Evolutionary conservation across 169 alveolate species (phyloP).

Genomic region (Besnoitia besnoiti): DNA sequence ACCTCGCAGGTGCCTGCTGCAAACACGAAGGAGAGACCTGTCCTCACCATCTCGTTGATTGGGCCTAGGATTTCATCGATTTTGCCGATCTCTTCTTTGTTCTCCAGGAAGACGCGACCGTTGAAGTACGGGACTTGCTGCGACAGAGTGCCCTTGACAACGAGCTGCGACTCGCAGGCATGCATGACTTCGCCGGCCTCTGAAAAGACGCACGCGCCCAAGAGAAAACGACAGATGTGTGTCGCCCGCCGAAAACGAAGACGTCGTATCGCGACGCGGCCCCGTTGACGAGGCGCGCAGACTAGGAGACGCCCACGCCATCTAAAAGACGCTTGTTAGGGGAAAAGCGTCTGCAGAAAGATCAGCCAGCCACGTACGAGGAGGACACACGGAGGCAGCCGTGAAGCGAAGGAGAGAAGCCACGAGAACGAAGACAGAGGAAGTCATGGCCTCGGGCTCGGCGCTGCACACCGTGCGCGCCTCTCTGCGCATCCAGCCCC

Average conservation of each 20-base stretch:
- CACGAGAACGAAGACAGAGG: too few species aligned
- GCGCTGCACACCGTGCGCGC: too few species aligned
- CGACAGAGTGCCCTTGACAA: constrained; percentile 84
- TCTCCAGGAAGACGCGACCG: constrained; percentile 93
- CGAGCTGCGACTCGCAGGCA: constrained; percentile 90
- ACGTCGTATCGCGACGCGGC: background rate
- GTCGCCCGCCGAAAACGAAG: background rate
- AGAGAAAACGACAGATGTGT: background rate
- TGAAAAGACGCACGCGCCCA: background rate
- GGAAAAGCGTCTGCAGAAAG: too few species aligned
- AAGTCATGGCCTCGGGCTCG: too few species aligned
- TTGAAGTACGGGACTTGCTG: constrained; percentile 94
- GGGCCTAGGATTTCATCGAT: constrained; percentile 96
- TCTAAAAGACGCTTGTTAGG: too few species aligned
- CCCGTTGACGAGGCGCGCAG: background rate
- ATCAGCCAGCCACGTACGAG: too few species aligned
- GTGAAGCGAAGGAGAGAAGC: too few species aligned
- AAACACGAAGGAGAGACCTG: too few species aligned
- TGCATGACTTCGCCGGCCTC: constrained; percentile 78
- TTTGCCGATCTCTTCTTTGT: constrained; percentile 94
- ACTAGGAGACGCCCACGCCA: too few species aligned
- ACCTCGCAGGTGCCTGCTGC: too few species aligned
- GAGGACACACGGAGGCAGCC: too few species aligned
- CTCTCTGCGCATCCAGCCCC: too few species aligned
- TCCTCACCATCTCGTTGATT: constrained; percentile 88